phyloP scores from a whole-genome alignment of 192 early-diverging fungal genomes.

The Podila clonocystis region DNA sequence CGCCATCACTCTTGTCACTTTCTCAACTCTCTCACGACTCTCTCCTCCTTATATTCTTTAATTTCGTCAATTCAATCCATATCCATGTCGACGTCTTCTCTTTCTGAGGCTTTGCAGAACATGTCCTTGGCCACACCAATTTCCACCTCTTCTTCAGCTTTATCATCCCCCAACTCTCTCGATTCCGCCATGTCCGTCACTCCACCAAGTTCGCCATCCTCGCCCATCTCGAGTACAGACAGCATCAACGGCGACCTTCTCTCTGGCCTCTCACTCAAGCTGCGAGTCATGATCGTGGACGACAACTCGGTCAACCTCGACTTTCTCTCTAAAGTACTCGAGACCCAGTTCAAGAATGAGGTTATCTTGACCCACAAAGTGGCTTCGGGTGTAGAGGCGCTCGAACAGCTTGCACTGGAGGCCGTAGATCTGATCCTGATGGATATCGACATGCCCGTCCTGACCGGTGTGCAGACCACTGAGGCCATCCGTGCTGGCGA shows the following conservation, averaged over 20 bases:
- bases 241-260: constrained; percentile 22
- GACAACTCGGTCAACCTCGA: constrained; percentile 75
- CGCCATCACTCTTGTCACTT: background rate
- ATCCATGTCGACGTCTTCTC: constrained; percentile 8
- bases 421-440: constrained; percentile 68
- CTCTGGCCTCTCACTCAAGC: constrained; percentile 6
- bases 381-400: constrained; percentile 58
- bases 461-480: constrained; percentile 69
- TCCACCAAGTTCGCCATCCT: constrained; percentile 41
- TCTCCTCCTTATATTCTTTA: constrained; percentile 1
- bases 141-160: background rate
- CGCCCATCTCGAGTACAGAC: constrained; percentile 35
- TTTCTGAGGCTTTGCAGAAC: background rate
- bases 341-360: constrained; percentile 53
- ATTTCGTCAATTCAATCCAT: background rate
- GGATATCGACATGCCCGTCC: constrained; percentile 77
- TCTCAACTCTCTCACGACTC: background rate
- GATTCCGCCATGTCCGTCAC: constrained; percentile 23
- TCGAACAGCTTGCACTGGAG: constrained; percentile 49
- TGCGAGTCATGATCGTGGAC: constrained; percentile 65
- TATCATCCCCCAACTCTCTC: background rate
- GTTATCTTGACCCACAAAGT: constrained; percentile 50
- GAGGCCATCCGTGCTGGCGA: constrained; percentile 54
- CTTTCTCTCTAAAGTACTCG: constrained; percentile 65
- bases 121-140: background rate